Percentiles rank a stretch among this genome's conserved stretches.
Conservation (phyloP, 176 grass and related monocot species). For the Calamus simplicifolius region DNA sequence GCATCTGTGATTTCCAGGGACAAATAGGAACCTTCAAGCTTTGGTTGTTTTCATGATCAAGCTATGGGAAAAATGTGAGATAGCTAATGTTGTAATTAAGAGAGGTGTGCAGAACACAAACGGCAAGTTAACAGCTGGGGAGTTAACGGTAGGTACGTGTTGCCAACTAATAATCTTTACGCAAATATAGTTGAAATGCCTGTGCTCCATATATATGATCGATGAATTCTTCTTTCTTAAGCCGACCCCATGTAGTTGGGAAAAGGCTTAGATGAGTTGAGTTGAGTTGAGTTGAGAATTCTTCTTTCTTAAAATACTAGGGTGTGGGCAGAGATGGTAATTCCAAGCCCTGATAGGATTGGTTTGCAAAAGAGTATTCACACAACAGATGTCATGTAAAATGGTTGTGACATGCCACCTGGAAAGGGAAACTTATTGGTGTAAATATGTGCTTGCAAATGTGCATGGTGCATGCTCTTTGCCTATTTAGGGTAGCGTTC, state of each 20-base stretch:
- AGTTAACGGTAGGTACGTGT: conserved; percentile 71
- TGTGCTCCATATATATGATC: too few species aligned
- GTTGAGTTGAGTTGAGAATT: too few species aligned
- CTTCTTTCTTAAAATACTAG: neutral
- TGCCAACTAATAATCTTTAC: neutral
- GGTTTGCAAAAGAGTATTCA: too few species aligned
- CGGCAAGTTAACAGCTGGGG: conserved; percentile 41
- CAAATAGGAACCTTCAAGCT: conserved; percentile 73
- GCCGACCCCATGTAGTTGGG: too few species aligned
- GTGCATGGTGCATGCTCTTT: too few species aligned
- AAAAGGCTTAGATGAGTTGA: too few species aligned
- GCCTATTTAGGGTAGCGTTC: conserved; percentile 38
- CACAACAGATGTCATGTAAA: neutral
- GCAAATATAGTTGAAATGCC: too few species aligned
- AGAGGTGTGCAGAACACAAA: conserved; percentile 57
- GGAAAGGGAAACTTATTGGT: too few species aligned
- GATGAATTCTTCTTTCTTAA: neutral
- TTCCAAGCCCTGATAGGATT: too few species aligned
- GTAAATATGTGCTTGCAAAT: too few species aligned
- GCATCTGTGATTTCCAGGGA: conserved; percentile 36
- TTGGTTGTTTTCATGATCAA: conserved; percentile 89
- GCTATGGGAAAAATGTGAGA: conserved; percentile 87
- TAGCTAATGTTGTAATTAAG: conserved; percentile 81
- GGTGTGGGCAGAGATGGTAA: too few species aligned
- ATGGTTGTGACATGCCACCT: too few species aligned